Evolutionary conservation across 2,329 filamentous ascomycete genomes (phyloP).

Genomic region (Xylaria sp.): DNA sequence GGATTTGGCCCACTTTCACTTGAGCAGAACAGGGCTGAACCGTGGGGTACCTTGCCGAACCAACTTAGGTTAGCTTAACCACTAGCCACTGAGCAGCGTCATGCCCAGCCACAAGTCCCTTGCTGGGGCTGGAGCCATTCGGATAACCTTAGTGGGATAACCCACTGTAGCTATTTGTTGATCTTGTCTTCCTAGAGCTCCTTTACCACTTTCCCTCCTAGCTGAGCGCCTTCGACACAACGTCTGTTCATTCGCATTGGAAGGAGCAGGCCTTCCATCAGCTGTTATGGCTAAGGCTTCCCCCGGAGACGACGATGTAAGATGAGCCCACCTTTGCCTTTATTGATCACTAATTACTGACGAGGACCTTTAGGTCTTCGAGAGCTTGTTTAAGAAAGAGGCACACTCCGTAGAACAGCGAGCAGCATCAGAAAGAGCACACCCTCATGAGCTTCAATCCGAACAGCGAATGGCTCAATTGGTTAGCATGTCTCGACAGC

Average conservation of each 20-base stretch:
- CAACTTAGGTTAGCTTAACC: background rate
- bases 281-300: constrained; percentile 43
- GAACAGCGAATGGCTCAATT: constrained; percentile 73
- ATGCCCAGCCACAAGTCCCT: background rate
- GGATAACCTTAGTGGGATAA: background rate
- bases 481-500: constrained; percentile 56
- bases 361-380: constrained; percentile 44
- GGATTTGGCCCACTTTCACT: constrained; percentile 2
- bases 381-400: constrained; percentile 48
- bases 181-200: background rate
- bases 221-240: background rate
- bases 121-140: background rate
- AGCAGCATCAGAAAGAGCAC: constrained; percentile 42
- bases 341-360: constrained; percentile 4
- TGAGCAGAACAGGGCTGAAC: constrained; percentile 11
- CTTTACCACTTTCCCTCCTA: background rate
- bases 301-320: constrained; percentile 45
- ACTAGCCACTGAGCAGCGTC: constrained; percentile 28
- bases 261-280: constrained; percentile 8
- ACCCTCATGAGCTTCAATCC: constrained; percentile 58
- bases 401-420: constrained; percentile 46
- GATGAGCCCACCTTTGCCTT: constrained; percentile 10
- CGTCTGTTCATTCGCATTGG: constrained; percentile 6
- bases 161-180: background rate
- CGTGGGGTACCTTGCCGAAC: constrained; percentile 4